Evolutionary conservation across 371 early-diverging fungal species (phyloP), one percentile per base, ranked within the genome.

Genomic region (Funneliformis caledonium): DNA sequence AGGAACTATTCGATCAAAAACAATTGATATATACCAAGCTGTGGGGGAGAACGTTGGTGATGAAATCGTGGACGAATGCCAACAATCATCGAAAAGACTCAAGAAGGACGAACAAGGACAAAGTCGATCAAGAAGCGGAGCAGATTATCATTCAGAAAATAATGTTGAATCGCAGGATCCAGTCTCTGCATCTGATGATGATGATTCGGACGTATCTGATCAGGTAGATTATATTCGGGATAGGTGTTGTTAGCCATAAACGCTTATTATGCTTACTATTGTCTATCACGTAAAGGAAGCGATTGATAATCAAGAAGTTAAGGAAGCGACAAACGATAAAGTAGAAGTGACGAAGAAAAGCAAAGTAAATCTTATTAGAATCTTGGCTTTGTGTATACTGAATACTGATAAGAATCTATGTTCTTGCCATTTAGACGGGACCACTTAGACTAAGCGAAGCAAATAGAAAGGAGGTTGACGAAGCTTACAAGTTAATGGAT

Each of bases 1-100:
- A 69, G 45, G 69, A 69, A 69, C 16, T 69, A 43, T 69, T 69
- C 43, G 69, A 69, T 69, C 69, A 69, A 69, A 69, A 69, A 45
- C 69, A 43, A 16, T 69, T 43, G 69, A 69, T 69, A 45, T 45
- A 43, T 69, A 69, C 45, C 69, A 69, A 69, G 69, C n/a, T 69
- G 43, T 69, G 45, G 26, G 43, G 69, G 45, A 69, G 45, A 69
- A 45, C 22, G 7, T 69, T 37, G 69, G 69, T 69, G 69, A 69
- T n/a, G 43, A 69, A 22, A 69, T 69, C 3, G 19, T 43, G 69
- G 43, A 69, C 69, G 43, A 69, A 69, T 69, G 37, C 43, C 2
- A 69, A 69, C 69, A 37, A 69, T 45, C 69, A 22, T 69, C 43
- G 43, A 69, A 69, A 65, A 69, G 43, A 37, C 69, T 69, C 43